A percentile compares a stretch with the other conserved stretches of the same genome.
Conservation (phyloP, 164 flowering plant species). For the Vitis riparia region DNA sequence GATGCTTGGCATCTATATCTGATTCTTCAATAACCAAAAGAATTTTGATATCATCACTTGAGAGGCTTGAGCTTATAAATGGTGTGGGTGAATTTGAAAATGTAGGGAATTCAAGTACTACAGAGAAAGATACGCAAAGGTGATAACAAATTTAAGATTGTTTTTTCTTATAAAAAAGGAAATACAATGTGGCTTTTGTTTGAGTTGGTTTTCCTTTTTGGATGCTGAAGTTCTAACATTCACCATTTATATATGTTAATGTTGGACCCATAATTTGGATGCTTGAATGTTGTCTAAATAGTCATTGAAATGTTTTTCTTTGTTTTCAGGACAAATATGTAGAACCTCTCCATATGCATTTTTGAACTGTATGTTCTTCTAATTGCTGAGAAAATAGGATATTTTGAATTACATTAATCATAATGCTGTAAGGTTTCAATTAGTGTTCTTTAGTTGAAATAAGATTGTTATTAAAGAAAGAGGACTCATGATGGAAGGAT, state of each 20-base stretch:
- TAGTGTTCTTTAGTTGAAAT: no score
- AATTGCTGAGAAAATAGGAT: neutral
- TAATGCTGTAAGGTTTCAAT: no score
- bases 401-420: neutral
- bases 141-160: conserved; percentile 8
- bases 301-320: neutral
- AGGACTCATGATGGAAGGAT: no score
- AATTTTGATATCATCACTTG: conserved; percentile 48
- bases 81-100: conserved; percentile 30
- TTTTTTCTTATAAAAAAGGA: neutral
- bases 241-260: neutral
- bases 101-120: conserved; percentile 5
- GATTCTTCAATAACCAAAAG: conserved; percentile 57
- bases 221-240: neutral
- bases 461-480: no score
- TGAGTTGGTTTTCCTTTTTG: neutral
- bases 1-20: conserved; percentile 70
- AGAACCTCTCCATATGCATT: no score
- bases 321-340: neutral
- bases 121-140: conserved; percentile 38
- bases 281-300: neutral
- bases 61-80: conserved; percentile 38
- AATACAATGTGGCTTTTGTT: neutral
- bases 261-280: neutral
- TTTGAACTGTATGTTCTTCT: neutral